phyloP scores from a whole-genome alignment of 2,329 filamentous ascomycete species.

The Fusarium nygamai region DNA sequence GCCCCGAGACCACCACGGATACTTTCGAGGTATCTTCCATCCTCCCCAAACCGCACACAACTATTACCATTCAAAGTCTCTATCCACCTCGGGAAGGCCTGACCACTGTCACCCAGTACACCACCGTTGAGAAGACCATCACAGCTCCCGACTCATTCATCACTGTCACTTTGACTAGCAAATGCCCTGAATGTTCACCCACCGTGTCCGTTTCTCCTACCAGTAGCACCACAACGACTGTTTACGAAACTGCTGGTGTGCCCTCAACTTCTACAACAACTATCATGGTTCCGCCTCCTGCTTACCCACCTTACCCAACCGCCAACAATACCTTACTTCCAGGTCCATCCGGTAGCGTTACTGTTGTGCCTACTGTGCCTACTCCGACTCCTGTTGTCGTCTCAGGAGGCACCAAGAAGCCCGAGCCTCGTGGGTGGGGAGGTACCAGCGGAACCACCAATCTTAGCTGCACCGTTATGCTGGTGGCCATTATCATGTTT shows the following conservation, averaged over 20 bases:
- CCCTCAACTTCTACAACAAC: constrained; percentile 47
- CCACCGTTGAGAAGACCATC: constrained; percentile 42
- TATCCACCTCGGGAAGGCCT: constrained; percentile 29
- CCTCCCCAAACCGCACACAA: constrained; percentile 29
- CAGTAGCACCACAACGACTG: constrained; percentile 46
- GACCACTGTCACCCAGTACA: constrained; percentile 42
- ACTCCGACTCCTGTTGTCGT: constrained; percentile 46
- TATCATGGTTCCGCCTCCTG: constrained; percentile 42
- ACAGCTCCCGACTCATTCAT: constrained; percentile 36
- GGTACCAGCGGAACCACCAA: constrained; percentile 45
- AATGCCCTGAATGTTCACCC: constrained; percentile 24
- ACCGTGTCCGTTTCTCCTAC: constrained; percentile 24
- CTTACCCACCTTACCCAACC: constrained; percentile 43
- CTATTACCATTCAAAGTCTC: constrained; percentile 47
- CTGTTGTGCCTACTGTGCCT: constrained; percentile 30
- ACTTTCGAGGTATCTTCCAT: constrained; percentile 33
- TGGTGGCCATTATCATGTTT: constrained; percentile 49
- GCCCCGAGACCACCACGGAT: constrained; percentile 45
- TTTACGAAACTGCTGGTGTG: constrained; percentile 46
- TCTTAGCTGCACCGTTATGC: constrained; percentile 50
- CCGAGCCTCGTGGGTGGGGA: constrained; percentile 45
- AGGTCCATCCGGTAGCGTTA: constrained; percentile 41
- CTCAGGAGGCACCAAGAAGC: constrained; percentile 48
- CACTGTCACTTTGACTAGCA: constrained; percentile 41
- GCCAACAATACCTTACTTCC: constrained; percentile 44